Percentiles rank a stretch among this genome's conserved stretches.
These are phyloP conservation scores for Cystofilobasidium capitatum DNA, from an alignment of 768 basidiomycete genomes.

Conservation along the genomic window DNA sequence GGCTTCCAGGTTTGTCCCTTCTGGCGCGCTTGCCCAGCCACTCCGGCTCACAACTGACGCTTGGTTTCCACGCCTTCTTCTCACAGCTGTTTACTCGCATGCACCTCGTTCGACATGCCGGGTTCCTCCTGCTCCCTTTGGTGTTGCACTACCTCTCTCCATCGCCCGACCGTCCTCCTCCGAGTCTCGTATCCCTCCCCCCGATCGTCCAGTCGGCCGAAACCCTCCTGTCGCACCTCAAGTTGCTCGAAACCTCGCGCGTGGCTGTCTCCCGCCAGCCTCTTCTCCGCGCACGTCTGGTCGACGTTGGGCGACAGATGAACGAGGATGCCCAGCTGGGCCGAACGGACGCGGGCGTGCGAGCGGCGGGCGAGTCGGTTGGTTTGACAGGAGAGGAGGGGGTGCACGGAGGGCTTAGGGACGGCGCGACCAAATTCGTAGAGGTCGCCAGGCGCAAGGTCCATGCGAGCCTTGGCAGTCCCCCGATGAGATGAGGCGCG, in stretches of 20 bases:
- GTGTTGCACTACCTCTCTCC: background rate
- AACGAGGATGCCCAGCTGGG: background rate
- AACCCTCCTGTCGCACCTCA: background rate
- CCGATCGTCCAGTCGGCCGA: background rate
- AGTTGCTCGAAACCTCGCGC: slow-evolving; percentile 4
- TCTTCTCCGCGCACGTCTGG: background rate
- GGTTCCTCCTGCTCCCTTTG: background rate
- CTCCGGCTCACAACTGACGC: background rate
- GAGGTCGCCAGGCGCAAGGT: background rate
- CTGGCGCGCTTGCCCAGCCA: background rate
- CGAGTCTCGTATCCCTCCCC: background rate
- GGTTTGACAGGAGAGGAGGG: background rate
- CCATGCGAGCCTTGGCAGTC: no score
- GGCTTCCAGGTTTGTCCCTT: background rate
- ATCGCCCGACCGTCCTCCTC: background rate
- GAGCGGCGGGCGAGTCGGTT: background rate
- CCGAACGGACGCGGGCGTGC: background rate
- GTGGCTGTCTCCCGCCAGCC: background rate
- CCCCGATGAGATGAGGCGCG: no score
- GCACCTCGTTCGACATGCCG: background rate
- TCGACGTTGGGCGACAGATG: background rate
- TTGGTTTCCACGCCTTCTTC: background rate
- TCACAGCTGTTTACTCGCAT: background rate
- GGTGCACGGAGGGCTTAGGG: background rate
- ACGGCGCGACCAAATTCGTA: background rate